A percentile compares a stretch with the other conserved stretches of the same genome.
Conservation (phyloP, 2,329 filamentous ascomycete species). For the Thermochaetoides dissita region DNA sequence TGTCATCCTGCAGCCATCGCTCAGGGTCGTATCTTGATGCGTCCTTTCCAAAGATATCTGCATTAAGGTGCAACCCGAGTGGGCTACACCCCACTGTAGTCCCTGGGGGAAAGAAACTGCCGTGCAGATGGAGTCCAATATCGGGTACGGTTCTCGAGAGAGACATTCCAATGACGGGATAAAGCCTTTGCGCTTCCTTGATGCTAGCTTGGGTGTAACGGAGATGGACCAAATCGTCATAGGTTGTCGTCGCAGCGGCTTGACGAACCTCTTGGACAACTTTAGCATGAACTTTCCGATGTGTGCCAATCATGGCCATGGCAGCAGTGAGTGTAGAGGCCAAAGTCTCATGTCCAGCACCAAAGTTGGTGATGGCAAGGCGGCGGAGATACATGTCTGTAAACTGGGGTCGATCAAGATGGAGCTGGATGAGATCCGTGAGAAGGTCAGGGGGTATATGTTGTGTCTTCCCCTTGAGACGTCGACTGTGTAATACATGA, state of each 20-base stretch:
- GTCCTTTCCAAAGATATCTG: slow-evolving; percentile 33
- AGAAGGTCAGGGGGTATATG: slow-evolving; percentile 24
- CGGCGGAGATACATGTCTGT: slow-evolving; percentile 33
- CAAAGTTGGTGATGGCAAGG: slow-evolving; percentile 41
- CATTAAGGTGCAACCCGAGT: slow-evolving; percentile 34
- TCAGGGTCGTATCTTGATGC: slow-evolving; percentile 30
- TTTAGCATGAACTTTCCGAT: slow-evolving; percentile 20
- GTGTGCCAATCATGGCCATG: slow-evolving; percentile 32
- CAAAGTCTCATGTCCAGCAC: slow-evolving; percentile 41
- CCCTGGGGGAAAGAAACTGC: slow-evolving; percentile 27
- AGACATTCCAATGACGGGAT: slow-evolving; percentile 38
- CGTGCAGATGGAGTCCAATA: slow-evolving; percentile 25
- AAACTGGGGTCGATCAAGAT: slow-evolving; percentile 31
- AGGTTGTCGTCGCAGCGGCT: slow-evolving; percentile 4
- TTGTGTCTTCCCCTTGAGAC: too few species aligned
- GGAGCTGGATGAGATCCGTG: slow-evolving; percentile 31
- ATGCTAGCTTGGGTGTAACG: slow-evolving; percentile 30
- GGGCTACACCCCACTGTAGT: slow-evolving; percentile 39
- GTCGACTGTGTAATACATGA: too few species aligned
- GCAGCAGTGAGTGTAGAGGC: slow-evolving; percentile 37
- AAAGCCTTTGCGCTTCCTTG: slow-evolving; percentile 36
- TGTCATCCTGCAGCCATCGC: slow-evolving; percentile 30
- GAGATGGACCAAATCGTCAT: slow-evolving; percentile 17
- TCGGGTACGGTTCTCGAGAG: slow-evolving; percentile 31
- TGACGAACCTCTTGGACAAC: slow-evolving; percentile 20